Percentiles rank a stretch among this genome's conserved stretches.
Evolutionary conservation across 2,329 filamentous ascomycete genomes (phyloP).

Genomic region (Alternaria novae-zelandiae): DNA sequence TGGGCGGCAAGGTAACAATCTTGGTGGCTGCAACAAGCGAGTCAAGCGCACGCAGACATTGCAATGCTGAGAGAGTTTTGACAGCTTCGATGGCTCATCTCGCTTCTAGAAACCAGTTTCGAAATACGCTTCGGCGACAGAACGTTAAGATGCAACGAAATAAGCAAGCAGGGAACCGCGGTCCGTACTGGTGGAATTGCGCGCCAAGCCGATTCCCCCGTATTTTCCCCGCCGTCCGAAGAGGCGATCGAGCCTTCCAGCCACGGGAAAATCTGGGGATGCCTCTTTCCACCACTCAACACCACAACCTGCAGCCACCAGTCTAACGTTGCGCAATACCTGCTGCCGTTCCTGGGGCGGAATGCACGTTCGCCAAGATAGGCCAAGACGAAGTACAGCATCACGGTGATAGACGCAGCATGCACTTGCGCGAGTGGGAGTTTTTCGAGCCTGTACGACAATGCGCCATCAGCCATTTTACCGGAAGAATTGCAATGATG

Average conservation of each 20-base stretch:
- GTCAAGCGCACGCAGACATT: neutral
- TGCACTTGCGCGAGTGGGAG: slow-evolving; percentile 1
- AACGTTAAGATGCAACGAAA: neutral
- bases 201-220: slow-evolving; percentile 3
- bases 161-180: neutral
- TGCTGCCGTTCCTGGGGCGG: slow-evolving; percentile 13
- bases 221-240: slow-evolving; percentile 17
- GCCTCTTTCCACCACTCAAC: slow-evolving; percentile 31
- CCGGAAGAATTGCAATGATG: slow-evolving; percentile 19
- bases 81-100: neutral
- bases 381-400: slow-evolving; percentile 7
- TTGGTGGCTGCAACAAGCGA: neutral
- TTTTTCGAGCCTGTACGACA: slow-evolving; percentile 1
- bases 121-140: neutral
- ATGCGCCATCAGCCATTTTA: slow-evolving; percentile 10
- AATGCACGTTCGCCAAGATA: slow-evolving; percentile 9
- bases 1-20: neutral
- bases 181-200: slow-evolving; percentile 7
- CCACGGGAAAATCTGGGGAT: slow-evolving; percentile 22
- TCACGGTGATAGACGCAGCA: neutral
- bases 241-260: slow-evolving; percentile 18
- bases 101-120: neutral
- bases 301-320: slow-evolving; percentile 14
- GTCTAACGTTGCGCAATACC: slow-evolving; percentile 8
- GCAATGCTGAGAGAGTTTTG: neutral